A percentile compares a stretch with the other conserved stretches of the same genome.
Evolutionary conservation across 495 filamentous ascomycete species (phyloP).

Genomic region (Chaetomium fimeti): DNA sequence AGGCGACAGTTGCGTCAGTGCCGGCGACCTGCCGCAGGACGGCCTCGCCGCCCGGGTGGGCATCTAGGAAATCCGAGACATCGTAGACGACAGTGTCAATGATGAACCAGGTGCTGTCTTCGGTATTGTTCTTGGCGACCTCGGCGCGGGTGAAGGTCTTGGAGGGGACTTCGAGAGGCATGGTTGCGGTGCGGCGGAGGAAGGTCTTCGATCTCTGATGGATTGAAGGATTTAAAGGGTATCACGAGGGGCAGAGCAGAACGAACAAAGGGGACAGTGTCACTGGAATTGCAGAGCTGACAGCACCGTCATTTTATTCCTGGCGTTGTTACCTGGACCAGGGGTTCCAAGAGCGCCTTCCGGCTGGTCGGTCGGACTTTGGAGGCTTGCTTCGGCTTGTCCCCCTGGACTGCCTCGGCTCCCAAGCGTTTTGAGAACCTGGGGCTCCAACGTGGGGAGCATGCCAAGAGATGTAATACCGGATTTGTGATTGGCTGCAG

Average conservation of each 20-base stretch:
- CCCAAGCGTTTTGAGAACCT: conserved; percentile 15
- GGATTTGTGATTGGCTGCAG: conserved; percentile 24
- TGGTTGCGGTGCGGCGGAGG: conserved; percentile 19
- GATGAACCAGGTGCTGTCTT: conserved; percentile 75
- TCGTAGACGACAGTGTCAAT: conserved; percentile 92
- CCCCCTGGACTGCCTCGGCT: conserved; percentile 26
- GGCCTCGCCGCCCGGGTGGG: conserved; percentile 81
- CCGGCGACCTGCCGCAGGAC: conserved; percentile 84
- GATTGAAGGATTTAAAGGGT: background rate
- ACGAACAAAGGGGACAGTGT: conserved; percentile 6
- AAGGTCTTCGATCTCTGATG: background rate
- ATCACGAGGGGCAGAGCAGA: background rate
- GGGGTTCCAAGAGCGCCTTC: background rate
- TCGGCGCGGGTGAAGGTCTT: conserved; percentile 67
- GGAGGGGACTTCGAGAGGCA: conserved; percentile 35
- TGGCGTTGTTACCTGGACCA: conserved; percentile 17
- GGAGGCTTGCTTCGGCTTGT: conserved; percentile 21
- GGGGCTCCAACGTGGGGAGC: conserved; percentile 26
- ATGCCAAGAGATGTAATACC: conserved; percentile 19
- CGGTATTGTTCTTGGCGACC: conserved; percentile 79
- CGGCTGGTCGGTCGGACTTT: conserved; percentile 12
- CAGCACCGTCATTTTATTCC: conserved; percentile 12
- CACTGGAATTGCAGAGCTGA: conserved; percentile 6
- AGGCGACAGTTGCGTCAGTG: conserved; percentile 79
- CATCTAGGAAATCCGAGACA: conserved; percentile 86